Evolutionary conservation across 2,329 filamentous ascomycete species (phyloP).

Genomic region (Zarea fungicola): DNA sequence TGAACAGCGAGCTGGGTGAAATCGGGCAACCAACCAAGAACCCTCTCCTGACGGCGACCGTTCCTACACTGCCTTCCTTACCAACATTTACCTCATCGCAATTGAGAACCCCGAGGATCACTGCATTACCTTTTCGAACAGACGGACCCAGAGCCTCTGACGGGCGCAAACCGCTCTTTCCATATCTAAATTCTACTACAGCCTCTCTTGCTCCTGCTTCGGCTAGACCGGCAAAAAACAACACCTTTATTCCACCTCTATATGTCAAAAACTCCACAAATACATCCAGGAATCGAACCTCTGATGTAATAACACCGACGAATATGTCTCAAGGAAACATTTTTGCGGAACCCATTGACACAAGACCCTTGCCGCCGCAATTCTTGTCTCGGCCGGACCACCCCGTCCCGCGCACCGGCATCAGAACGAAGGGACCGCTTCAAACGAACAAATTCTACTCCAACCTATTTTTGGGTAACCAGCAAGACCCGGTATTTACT

Average conservation of each 20-base stretch:
- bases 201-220: too few relatives aligned
- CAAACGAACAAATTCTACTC: conserved; percentile 78
- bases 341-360: conserved; percentile 51
- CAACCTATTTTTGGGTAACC: conserved; percentile 72
- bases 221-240: too few relatives aligned
- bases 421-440: conserved; percentile 45
- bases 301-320: too few relatives aligned
- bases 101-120: conserved; percentile 5
- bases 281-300: not conserved
- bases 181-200: too few relatives aligned
- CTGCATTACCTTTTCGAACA: too few relatives aligned
- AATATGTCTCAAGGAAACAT: conserved; percentile 36
- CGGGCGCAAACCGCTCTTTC: too few relatives aligned
- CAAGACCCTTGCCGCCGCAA: conserved; percentile 42
- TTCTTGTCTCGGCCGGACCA: conserved; percentile 50
- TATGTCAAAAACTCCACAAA: not conserved
- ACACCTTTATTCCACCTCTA: too few relatives aligned
- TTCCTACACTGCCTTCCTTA: conserved; percentile 26
- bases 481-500: conserved; percentile 64
- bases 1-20: conserved; percentile 4
- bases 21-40: not conserved
- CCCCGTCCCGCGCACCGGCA: conserved; percentile 50
- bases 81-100: conserved; percentile 17
- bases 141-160: too few relatives aligned
- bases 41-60: conserved; percentile 23